Base-by-base conservation (phyloP, 2,329 filamentous ascomycete species). In the Colletotrichum coccodes region DNA sequence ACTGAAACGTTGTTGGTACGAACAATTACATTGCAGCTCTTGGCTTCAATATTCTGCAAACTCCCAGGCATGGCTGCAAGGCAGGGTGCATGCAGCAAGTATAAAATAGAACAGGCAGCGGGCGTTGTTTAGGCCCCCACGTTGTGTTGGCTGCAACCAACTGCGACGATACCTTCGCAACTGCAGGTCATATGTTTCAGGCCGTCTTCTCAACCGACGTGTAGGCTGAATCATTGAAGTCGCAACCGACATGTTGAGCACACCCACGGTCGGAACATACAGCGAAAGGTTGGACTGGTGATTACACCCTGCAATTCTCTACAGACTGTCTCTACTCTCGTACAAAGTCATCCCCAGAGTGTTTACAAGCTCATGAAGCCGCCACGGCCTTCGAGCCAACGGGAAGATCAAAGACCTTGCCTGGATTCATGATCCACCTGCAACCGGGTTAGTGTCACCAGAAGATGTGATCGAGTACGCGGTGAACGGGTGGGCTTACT, bases 361-460 rank as follows among this genome's bases (percentile, higher is more conserved):
- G n/a, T n/a, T n/a, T n/a, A n/a, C n/a, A n/a, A 8, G 26, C 21
- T 46, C 11, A 64, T 7, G 42, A 21, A 12, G 54, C 49, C 12
- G 61, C 61, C 5, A 50, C 23, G 2, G 66, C 62, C 21, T 28
- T 60, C 2, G 61, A 69, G 6, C 49, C 50, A 1, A 14, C n/a
- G 5, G 66, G 66, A 2, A 69, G 61, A 42, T 91, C 89, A 76
- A 92, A 90, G 46, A 92, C 88, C 77, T 92, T 92, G 7, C 90
- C 90, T 1, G 90, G 90, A 70, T 92, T 92, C 81, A 92, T 82
- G 46, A 92, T 78, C 88, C 90, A 91, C 59, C 88, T 79, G 38
- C 6, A 36, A 23, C 1, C 2, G 12, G 14, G 30, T 52, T 34
- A 61, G 23, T 38, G 23, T 21, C 11, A 2, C 16, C 14, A 3